Evolutionary conservation across 2,329 filamentous ascomycete species (phyloP), one percentile per base, ranked within the genome.

Genomic region (Fusarium illudens): DNA sequence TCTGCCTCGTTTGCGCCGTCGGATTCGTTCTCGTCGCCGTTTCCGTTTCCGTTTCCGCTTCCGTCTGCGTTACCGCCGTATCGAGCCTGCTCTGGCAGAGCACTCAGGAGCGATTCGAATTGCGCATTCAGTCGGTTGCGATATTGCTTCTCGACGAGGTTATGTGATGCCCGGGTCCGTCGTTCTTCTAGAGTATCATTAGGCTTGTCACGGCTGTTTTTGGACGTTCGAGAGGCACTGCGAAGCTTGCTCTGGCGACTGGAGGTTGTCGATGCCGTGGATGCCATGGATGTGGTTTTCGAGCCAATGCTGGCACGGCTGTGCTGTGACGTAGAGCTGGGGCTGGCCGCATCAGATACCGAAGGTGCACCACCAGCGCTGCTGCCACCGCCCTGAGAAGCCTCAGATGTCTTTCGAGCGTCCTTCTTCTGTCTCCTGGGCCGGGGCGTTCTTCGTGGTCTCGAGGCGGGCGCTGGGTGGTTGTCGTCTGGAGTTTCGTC

Each of bases 141-240:
- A 49, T 74, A 74, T 42, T 74, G 72, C 44, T 74, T 74, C 53
- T 74, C 72, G 48, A 74, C 72, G 13, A 74, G 72, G 20, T 74
- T 74, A 36, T 74, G 72, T 19, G 72, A 74, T 17, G 72, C 72
- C 27, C 72, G 70, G n/a, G 72, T 74, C 44, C 72, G 68, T 20
- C 72, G 68, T n/a, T 74, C 72, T 64, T 74, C 72, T 25, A 60
- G 65, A 12, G 72, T 74, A 49, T 74, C 72, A 48, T 58, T 68
- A n/a, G 72, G 72, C 36, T 72, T 73, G 22, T 58, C 63, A n/a
- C 65, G 67, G 37, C 39, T 74, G 12, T 74, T 74, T 51, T 74
- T 74, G 25, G 72, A 74, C 10, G 72, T 74, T 37, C 72, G 69
- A n/a, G 72, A 74, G 22, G 72, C 72, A 54, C 72, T 74, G 29